Evolutionary conservation across 345 rosid genomes (phyloP).

Genomic region (Populus simonii): DNA sequence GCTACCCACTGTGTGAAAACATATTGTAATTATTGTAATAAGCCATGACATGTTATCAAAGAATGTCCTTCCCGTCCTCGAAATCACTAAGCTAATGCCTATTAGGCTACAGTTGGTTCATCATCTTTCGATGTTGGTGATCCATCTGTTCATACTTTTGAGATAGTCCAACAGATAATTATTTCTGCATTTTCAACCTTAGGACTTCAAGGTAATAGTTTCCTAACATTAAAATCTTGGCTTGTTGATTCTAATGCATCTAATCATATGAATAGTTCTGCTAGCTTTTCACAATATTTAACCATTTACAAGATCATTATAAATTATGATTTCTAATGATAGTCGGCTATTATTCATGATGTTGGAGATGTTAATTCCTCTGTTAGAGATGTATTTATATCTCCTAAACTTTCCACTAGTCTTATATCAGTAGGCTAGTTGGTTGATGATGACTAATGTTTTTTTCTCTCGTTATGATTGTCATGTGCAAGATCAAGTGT

Average conservation of each 20-base stretch:
- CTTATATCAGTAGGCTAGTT: neutral
- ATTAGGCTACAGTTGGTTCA: neutral
- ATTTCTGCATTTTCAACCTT: neutral
- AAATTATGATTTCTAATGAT: neutral
- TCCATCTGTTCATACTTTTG: neutral
- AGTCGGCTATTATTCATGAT: neutral
- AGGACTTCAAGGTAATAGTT: constrained; percentile 9
- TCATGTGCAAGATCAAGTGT: neutral
- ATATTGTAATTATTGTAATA: constrained; percentile 10
- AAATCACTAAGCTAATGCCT: neutral
- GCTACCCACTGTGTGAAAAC: neutral
- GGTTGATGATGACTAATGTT: neutral
- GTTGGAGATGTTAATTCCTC: neutral
- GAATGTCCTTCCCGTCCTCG: neutral
- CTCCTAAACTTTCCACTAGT: neutral
- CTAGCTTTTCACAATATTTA: neutral
- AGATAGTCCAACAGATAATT: constrained; percentile 11
- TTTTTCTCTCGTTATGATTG: neutral
- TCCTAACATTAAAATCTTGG: neutral
- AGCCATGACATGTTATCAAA: constrained; percentile 1
- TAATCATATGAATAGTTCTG: constrained; percentile 10
- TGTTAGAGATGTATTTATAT: neutral
- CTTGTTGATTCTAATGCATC: neutral
- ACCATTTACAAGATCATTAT: neutral
- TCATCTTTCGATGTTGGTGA: neutral